Evolutionary conservation across 2,329 filamentous ascomycete species (phyloP).

Genomic region (Apiospora kogelbergensis): DNA sequence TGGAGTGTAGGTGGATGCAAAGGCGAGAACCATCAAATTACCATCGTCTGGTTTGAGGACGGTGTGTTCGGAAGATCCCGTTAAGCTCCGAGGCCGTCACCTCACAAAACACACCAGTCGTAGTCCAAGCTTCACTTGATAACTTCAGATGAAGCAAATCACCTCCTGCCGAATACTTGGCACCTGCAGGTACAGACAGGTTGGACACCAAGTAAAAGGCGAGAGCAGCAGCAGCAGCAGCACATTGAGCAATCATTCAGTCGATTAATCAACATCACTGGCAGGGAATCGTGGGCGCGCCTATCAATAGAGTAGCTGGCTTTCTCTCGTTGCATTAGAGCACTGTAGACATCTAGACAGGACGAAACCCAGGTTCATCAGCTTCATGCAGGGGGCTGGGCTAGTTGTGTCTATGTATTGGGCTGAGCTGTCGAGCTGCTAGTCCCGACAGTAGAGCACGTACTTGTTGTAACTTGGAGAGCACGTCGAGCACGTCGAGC

Average conservation of each 20-base stretch:
- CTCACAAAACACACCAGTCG: background rate
- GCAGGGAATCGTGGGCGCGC: background rate
- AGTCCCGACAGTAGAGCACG: background rate
- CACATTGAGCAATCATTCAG: background rate
- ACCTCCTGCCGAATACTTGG: no score
- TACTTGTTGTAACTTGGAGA: no score
- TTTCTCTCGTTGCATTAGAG: background rate
- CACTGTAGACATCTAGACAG: background rate
- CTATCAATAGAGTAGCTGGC: background rate
- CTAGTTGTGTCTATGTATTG: background rate
- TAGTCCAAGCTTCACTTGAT: background rate
- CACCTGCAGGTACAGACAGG: background rate
- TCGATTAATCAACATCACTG: background rate
- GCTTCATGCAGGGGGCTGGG: constrained; percentile 4
- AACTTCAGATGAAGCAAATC: background rate
- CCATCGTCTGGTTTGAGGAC: background rate
- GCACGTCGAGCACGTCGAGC: no score
- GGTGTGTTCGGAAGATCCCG: background rate
- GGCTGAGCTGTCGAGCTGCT: background rate
- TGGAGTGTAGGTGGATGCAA: background rate
- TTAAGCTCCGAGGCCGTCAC: constrained; percentile 3
- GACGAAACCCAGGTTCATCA: background rate
- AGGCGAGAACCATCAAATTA: background rate
- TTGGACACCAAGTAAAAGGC: background rate
- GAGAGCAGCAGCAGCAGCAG: background rate